Evolutionary conservation across 2,329 filamentous ascomycete genomes (phyloP), one percentile per base, ranked within the genome.

Genomic region (Ploettnerulaceae sp.): DNA sequence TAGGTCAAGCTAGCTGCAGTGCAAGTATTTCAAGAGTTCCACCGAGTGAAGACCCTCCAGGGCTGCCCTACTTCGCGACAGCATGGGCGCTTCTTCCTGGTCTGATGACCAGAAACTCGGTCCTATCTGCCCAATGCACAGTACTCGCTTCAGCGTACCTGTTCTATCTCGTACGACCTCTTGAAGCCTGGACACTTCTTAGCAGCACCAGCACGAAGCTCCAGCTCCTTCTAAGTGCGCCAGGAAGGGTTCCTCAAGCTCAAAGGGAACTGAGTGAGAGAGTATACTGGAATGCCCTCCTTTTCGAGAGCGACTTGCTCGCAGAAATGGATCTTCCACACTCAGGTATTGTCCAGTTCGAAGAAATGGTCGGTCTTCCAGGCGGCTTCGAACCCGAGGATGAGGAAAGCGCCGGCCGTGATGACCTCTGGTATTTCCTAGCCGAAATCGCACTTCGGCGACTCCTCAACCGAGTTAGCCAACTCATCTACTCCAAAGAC

Each of bases 361-460:
- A 91, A 64, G 86, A 91, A 59, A 80, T 81, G 15, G 85, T 91
- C 48, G 84, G 85, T 7, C 71, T 93, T 1, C 87, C 87, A 1
- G 82, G 84, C 4, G 84, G 84, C 0, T 93, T 91, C 54, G 84
- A 86, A 58, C 74, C 75, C 18, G 68, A 77, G 49, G 81, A 81
- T n/a, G 80, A 82, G 45, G 78, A 82, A 53, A 71, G 72, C 6
- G 77, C 81, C 6, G 85, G 84, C 9, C 77, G 80, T 38, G 87
- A 91, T 58, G 86, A 91, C 49, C 71, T 91, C 11, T 91, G 87
- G 86, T 93, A 93, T 61, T 91, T 91, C 57, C 70, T 91, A 22
- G 86, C 87, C 28, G 86, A 91, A 60, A 90, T 93, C 52, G 86
- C 86, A 4, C 70, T 93, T 9, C 78, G 86, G 35, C 74, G 87